Percentiles rank a stretch among this genome's conserved stretches.
These are phyloP conservation scores for Kuraishia cidri DNA, from an alignment of 805 yeast genomes.

Conservation along the genomic window DNA sequence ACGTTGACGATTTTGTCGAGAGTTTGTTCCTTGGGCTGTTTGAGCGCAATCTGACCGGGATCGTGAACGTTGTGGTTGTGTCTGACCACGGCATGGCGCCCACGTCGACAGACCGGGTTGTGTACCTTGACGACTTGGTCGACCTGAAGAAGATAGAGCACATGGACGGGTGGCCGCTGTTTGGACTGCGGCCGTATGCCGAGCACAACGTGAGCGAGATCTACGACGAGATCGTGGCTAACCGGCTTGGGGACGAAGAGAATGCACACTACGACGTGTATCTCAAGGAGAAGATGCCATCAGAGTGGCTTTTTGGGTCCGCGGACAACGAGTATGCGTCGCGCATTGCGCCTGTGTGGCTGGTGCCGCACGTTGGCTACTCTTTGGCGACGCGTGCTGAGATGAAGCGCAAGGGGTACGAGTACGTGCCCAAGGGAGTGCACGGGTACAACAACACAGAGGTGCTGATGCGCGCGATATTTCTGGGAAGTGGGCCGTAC, in stretches of 20 bases:
- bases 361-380: conserved; percentile 79
- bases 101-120: conserved; percentile 57
- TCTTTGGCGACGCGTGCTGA: conserved; percentile 54
- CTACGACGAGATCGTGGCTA: conserved; percentile 28
- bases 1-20: conserved; percentile 61
- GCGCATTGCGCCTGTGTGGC: conserved; percentile 80
- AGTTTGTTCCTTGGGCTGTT: conserved; percentile 36
- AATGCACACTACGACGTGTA: conserved; percentile 35
- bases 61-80: conserved; percentile 69
- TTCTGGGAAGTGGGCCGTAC: conserved; percentile 76
- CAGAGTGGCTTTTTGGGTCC: conserved; percentile 40
- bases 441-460: conserved; percentile 82
- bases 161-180: conserved; percentile 81
- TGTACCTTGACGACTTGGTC: conserved; percentile 67
- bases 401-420: conserved; percentile 32
- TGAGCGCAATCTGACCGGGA: conserved; percentile 46
- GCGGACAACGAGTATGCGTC: conserved; percentile 29
- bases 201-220: conserved; percentile 32
- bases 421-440: conserved; percentile 62
- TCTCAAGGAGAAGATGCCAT: conserved; percentile 42
- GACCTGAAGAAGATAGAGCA: conserved; percentile 46
- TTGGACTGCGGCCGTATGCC: conserved; percentile 56
- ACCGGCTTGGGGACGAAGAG: conserved; percentile 18
- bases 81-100: conserved; percentile 97
- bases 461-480: conserved; percentile 75